phyloP scores from a whole-genome alignment of 164 flowering plant species.

The Magnolia sinica region DNA sequence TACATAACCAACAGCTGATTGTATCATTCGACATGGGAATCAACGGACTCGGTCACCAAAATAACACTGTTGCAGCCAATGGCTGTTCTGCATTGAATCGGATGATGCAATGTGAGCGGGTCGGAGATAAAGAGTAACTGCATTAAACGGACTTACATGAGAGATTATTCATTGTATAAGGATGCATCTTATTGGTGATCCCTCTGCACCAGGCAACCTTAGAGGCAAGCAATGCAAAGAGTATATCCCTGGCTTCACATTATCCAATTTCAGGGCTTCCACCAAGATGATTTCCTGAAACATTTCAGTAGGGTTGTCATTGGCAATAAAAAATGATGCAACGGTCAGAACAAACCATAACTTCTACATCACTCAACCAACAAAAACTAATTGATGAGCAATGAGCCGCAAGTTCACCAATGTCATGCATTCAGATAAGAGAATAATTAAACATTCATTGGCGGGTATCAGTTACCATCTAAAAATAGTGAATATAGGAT shows the following conservation, averaged over 20 bases:
- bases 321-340: not conserved
- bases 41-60: too few relatives aligned
- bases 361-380: not conserved
- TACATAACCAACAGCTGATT: too few relatives aligned
- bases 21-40: too few relatives aligned
- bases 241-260: slow-evolving; percentile 52
- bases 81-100: too few relatives aligned
- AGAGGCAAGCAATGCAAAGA: slow-evolving; percentile 73
- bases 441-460: not conserved
- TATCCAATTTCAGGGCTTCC: slow-evolving; percentile 70
- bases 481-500: not conserved
- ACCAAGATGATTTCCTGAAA: slow-evolving; percentile 38
- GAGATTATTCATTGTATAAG: slow-evolving; percentile 26
- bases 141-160: slow-evolving; percentile 1
- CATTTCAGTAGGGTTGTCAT: slow-evolving; percentile 1
- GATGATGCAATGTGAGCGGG: too few relatives aligned
- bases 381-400: not conserved
- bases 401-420: not conserved
- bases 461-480: too few relatives aligned
- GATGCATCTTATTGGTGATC: slow-evolving; percentile 63
- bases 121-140: not conserved
- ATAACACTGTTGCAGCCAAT: too few relatives aligned
- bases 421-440: not conserved
- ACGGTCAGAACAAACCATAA: not conserved
- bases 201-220: slow-evolving; percentile 74